A percentile compares a stretch with the other conserved stretches of the same genome.
Evolutionary conservation across 768 basidiomycete species (phyloP).

Genomic region (Cystofilobasidium capitatum): DNA sequence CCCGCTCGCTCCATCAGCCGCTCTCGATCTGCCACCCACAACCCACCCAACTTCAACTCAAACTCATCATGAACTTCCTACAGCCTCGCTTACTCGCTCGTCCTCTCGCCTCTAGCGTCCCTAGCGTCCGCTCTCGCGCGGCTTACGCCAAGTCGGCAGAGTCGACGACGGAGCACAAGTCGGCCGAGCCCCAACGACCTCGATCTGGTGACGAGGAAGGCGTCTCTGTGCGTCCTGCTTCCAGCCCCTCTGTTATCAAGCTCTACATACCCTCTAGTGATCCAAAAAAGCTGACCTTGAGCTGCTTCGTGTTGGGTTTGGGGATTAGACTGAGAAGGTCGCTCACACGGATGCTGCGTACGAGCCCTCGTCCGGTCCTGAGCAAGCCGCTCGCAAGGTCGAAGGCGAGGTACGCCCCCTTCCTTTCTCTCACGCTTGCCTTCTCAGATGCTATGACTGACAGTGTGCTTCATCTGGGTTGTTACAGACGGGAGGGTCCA

Average conservation of each 20-base stretch:
- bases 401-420: constrained; percentile 12
- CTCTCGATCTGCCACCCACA: too few relatives aligned
- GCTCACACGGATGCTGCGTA: constrained; percentile 8
- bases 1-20: too few relatives aligned
- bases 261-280: too few relatives aligned
- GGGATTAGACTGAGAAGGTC: constrained; percentile 8
- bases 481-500: background rate
- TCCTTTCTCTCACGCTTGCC: background rate
- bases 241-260: background rate
- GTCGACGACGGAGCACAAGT: background rate
- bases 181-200: constrained; percentile 9
- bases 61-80: too few relatives aligned
- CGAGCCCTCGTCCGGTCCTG: background rate
- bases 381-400: background rate
- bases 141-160: background rate
- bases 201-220: constrained; percentile 9
- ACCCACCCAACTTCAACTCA: too few relatives aligned
- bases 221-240: background rate
- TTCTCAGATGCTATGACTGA: background rate
- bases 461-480: background rate
- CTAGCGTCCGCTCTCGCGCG: background rate
- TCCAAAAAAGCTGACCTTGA: background rate
- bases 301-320: background rate
- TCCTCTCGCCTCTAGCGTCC: background rate
- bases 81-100: too few relatives aligned